Conservation (phyloP, 2,329 filamentous ascomycete species). For the Diaporthe aspalathi region DNA sequence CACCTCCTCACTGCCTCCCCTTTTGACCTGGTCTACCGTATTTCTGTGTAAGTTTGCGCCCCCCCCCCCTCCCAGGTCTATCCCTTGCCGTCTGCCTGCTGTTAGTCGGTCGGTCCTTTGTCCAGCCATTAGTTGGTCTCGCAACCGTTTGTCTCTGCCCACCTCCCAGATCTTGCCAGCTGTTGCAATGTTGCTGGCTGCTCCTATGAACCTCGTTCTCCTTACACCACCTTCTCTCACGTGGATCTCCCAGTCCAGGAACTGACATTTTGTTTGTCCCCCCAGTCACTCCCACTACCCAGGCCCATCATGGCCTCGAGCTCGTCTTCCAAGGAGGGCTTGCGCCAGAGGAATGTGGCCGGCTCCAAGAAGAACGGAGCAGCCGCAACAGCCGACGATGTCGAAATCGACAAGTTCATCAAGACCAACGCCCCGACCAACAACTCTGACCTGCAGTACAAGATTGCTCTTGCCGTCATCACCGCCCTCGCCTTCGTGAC, state of each 20-base stretch:
- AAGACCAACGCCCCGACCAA: conserved; percentile 54
- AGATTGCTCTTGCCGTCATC: conserved; percentile 79
- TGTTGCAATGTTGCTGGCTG: conserved; percentile 3
- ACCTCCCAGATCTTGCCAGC: conserved; percentile 37
- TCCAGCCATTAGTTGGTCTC: conserved; percentile 2
- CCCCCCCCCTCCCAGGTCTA: not conserved
- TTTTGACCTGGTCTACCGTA: not conserved
- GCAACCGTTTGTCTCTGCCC: conserved; percentile 25
- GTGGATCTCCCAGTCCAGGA: conserved; percentile 1
- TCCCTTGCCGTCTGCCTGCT: not conserved
- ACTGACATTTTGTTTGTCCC: conserved; percentile 23
- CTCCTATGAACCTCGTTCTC: not conserved
- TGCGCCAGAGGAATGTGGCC: conserved; percentile 69
- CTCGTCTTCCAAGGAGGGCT: conserved; percentile 65
- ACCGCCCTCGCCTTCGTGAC: conserved; percentile 89
- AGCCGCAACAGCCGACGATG: conserved; percentile 53
- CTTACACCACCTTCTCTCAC: not conserved
- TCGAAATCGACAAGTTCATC: conserved; percentile 63
- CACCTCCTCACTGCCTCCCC: not conserved
- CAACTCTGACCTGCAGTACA: conserved; percentile 83
- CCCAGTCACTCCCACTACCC: not conserved
- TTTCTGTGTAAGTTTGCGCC: not conserved
- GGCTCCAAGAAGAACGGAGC: conserved; percentile 63
- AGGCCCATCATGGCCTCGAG: conserved; percentile 58
- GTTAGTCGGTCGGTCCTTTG: conserved; percentile 14